Evolutionary conservation across 83 land plant species (phyloP), one percentile per base, ranked within the genome.

Genomic region (Picea engelmannii): DNA sequence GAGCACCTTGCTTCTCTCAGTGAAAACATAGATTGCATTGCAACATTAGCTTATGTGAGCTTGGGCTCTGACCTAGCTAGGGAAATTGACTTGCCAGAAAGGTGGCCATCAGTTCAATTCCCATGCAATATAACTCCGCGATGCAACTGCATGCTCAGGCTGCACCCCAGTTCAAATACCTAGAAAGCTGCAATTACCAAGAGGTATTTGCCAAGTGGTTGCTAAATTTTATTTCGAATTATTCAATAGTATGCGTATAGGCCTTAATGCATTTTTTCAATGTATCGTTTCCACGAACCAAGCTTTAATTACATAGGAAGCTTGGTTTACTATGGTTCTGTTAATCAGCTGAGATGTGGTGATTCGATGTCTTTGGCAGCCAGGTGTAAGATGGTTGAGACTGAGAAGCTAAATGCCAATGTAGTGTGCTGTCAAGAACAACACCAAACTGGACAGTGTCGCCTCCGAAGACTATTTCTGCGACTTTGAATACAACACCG

Each of bases 381-480:
- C 89, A 82, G 95, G 95, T 27, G 87, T 4, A 75, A 85, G 95
- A 82, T 92, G 95, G 95, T 38, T 92, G 82, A 86, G 78, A 66
- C 76, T 70, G n/a, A 83, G 79, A 44, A 61, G 87, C 62, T 79
- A n/a, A n/a, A n/a, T n/a, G n/a, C n/a, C n/a, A n/a, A n/a, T n/a
- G n/a, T n/a, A n/a, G n/a, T n/a, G n/a, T n/a, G n/a, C n/a, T n/a
- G n/a, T n/a, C n/a, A n/a, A n/a, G n/a, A n/a, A n/a, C n/a, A n/a
- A n/a, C n/a, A n/a, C n/a, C n/a, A n/a, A n/a, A n/a, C n/a, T n/a
- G n/a, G n/a, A n/a, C n/a, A n/a, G n/a, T n/a, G n/a, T n/a, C n/a
- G n/a, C n/a, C n/a, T n/a, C n/a, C n/a, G n/a, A n/a, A n/a, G n/a
- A n/a, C n/a, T n/a, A n/a, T n/a, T n/a, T n/a, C n/a, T n/a, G n/a